Evolutionary conservation across 179 eudicot genomes (phyloP).

Genomic region (Camellia oleifera): DNA sequence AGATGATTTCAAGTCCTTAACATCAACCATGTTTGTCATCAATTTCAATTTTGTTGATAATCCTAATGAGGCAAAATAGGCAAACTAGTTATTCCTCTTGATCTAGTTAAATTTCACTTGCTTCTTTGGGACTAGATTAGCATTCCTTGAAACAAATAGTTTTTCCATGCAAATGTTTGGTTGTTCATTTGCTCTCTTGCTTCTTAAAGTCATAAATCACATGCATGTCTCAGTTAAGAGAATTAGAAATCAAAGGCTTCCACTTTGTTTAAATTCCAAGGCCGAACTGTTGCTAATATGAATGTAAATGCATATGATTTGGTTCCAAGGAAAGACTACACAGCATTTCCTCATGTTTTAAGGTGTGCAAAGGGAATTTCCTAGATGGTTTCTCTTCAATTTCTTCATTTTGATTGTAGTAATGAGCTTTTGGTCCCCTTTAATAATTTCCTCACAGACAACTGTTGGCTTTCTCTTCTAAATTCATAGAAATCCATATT

Average conservation of each 20-base stretch:
- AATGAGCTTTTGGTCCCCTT: not conserved
- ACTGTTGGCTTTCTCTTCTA: too few species aligned
- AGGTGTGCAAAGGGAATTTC: not conserved
- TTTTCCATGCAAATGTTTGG: not conserved
- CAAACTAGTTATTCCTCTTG: too few species aligned
- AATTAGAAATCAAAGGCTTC: not conserved
- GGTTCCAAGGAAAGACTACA: not conserved
- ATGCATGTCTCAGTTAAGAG: not conserved
- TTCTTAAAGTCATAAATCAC: slow-evolving; percentile 1
- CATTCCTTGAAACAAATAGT: not conserved
- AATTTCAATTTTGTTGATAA: too few species aligned
- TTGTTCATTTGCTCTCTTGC: not conserved
- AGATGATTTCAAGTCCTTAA: slow-evolving; percentile 1
- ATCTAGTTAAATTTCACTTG: too few species aligned
- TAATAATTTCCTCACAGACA: not conserved
- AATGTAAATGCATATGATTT: not conserved
- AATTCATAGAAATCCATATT: too few species aligned
- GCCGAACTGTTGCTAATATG: not conserved
- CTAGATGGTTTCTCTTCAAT: not conserved
- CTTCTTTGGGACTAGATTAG: not conserved
- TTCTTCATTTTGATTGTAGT: not conserved
- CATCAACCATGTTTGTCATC: too few species aligned
- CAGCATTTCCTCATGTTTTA: not conserved
- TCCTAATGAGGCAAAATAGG: too few species aligned
- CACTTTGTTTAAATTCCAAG: not conserved